A percentile compares a stretch with the other conserved stretches of the same genome.
phyloP scores from a whole-genome alignment of 306 rosid genomes.

The Alnus glutinosa region DNA sequence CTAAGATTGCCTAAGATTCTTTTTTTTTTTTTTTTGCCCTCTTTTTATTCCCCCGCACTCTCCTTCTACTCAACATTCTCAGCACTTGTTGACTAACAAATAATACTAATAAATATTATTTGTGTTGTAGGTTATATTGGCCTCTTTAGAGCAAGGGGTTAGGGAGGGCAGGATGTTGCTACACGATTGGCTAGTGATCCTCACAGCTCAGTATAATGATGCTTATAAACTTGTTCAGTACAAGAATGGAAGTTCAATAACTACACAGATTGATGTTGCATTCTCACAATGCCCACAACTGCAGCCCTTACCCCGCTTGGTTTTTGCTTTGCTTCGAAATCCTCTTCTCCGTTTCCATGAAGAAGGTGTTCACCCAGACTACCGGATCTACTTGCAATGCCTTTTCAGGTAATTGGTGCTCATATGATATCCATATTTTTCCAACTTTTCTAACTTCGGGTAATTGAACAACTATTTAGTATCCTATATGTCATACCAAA shows the following conservation, averaged over 20 bases:
- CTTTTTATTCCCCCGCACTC: not conserved
- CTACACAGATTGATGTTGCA: constrained; percentile 74
- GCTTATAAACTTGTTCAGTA: constrained; percentile 69
- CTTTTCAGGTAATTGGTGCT: constrained; percentile 72
- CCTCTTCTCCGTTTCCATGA: constrained; percentile 93
- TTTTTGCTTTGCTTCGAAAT: constrained; percentile 89
- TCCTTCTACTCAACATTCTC: constrained; percentile 18
- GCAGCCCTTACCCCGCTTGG: constrained; percentile 80
- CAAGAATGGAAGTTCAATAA: constrained; percentile 61
- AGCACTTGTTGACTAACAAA: not conserved
- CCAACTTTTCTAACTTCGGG: not conserved
- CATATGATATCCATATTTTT: not conserved
- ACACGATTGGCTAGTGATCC: constrained; percentile 98
- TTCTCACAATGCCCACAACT: constrained; percentile 93
- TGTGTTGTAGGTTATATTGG: constrained; percentile 69
- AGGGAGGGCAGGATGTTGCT: constrained; percentile 92
- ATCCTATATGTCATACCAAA: constrained; percentile 8
- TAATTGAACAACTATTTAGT: constrained; percentile 16
- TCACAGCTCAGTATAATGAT: constrained; percentile 88
- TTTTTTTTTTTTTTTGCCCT: not conserved
- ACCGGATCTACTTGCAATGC: constrained; percentile 91
- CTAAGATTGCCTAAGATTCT: not conserved
- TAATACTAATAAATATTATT: constrained; percentile 10
- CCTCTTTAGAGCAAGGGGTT: constrained; percentile 96
- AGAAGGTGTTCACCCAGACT: constrained; percentile 97